Conservation (phyloP, 2,329 filamentous ascomycete species). For the Xylaria sp. region DNA sequence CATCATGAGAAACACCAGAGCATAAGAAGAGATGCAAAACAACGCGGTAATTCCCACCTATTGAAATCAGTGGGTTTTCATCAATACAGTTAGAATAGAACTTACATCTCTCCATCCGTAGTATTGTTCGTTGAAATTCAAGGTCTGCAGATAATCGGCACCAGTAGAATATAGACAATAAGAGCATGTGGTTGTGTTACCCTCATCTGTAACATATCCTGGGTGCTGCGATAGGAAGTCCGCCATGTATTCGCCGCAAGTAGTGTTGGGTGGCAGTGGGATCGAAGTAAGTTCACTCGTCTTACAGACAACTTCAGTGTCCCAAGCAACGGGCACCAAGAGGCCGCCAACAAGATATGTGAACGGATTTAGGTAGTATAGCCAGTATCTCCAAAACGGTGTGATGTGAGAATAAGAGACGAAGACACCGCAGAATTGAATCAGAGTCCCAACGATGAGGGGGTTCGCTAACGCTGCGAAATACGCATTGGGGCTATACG, state of each 20-base stretch:
- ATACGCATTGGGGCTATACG: slow-evolving; percentile 73
- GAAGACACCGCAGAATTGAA: slow-evolving; percentile 77
- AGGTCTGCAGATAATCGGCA: slow-evolving; percentile 55
- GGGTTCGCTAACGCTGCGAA: slow-evolving; percentile 75
- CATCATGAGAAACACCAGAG: slow-evolving; percentile 27
- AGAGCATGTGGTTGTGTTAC: not conserved
- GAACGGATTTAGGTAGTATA: slow-evolving; percentile 76
- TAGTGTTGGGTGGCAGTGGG: not conserved
- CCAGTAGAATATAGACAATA: slow-evolving; percentile 56
- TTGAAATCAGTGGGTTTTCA: not conserved
- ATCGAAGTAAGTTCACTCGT: not conserved
- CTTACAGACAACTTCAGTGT: not conserved
- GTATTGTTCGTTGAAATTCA: slow-evolving; percentile 15
- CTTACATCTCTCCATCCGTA: slow-evolving; percentile 28
- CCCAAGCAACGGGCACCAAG: slow-evolving; percentile 10
- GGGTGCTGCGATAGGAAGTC: not conserved
- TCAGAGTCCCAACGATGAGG: slow-evolving; percentile 75
- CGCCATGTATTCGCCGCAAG: not conserved
- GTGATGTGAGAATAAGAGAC: slow-evolving; percentile 70
- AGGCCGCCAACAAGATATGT: slow-evolving; percentile 57
- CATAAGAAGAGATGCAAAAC: slow-evolving; percentile 27
- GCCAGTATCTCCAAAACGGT: slow-evolving; percentile 71
- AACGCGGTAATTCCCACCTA: slow-evolving; percentile 24
- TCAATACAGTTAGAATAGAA: not conserved
- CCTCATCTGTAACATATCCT: not conserved